Base-by-base conservation (phyloP, 768 basidiomycete species). In the Phylloporus scabripes region DNA sequence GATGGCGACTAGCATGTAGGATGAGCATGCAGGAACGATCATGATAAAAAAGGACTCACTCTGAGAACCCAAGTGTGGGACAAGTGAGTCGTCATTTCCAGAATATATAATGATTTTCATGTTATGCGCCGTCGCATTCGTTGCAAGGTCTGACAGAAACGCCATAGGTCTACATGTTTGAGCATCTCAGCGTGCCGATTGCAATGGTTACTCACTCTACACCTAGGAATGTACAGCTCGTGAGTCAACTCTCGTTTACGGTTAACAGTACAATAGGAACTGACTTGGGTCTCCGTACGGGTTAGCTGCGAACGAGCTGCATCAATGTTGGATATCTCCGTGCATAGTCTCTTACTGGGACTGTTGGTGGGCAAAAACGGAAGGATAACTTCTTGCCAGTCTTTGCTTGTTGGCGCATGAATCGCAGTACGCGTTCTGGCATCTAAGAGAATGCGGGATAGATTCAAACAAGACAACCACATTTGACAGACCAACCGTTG, bases 1-100 rank as follows among this genome's bases (percentile, higher is more conserved):
- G 31, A 83, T 82, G 9, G 75, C 70, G 45, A 82, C 79, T 81
- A 23, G 34, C 24, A 47, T 21, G 50, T 20, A 51, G 36, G 32
- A 31, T 56, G 47, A 52, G 43, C 29, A 52, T 40, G 40, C 41
- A 32, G 15, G 5, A 33, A 32, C 2, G 21, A 31, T 14, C 6
- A 11, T 5, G 15, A 29, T 10, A 42, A 42, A 7, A 20, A 14
- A 12, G 10, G 21, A 50, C 74, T 6, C 60, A 83, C 83, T 65
- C 73, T 86, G 82, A 28, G 81, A 79, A 8, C 81, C 75, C 34
- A 74, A 68, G 54, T 84, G 83, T 1, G 83, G 67, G 48, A 83
- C 71, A 7, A 85, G 74, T 1, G 78, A 68, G 59, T 87, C 85
- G 50, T 84, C 80, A 56, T 86, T 86, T 4, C 83, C 85, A 15